Evolutionary conservation across 1,139 yeast genomes (phyloP).

Genomic region (Blastobotrys ciferrii): DNA sequence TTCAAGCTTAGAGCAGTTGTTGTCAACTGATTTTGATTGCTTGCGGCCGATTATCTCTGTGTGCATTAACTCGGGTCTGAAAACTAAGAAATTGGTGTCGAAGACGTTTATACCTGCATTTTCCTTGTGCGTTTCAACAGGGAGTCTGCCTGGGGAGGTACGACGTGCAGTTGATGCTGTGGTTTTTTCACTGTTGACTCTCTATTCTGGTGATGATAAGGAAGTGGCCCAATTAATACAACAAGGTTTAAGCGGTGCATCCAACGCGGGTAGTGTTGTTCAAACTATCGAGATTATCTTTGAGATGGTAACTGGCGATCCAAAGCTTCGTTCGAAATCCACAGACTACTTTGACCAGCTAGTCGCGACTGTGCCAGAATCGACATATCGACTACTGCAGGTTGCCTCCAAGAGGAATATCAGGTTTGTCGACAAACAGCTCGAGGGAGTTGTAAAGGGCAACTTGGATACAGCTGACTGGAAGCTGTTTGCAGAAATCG

Average conservation of each 20-base stretch:
- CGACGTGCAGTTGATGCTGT: neutral
- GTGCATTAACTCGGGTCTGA: conserved; percentile 1
- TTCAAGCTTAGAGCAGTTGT: neutral
- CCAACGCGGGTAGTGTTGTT: neutral
- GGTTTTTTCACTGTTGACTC: neutral
- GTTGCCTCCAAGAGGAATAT: conserved; percentile 12
- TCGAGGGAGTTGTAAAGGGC: conserved; percentile 7
- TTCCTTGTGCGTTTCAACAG: neutral
- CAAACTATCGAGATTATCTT: neutral
- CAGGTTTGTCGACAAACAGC: conserved; percentile 6
- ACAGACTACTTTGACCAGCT: conserved; percentile 7
- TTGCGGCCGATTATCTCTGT: neutral
- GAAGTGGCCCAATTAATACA: neutral
- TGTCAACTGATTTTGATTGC: neutral
- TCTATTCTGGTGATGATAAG: neutral
- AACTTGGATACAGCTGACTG: conserved; percentile 9
- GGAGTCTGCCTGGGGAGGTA: neutral
- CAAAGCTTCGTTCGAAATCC: neutral
- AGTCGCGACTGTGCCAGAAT: conserved; percentile 5
- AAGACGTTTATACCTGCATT: neutral
- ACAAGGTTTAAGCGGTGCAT: neutral
- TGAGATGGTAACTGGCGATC: neutral
- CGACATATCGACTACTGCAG: conserved; percentile 6
- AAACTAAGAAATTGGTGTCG: conserved; percentile 1
- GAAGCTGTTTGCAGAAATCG: conserved; percentile 8